Evolutionary conservation across 106 monocot species (phyloP).

Genomic region (Allium cepa): DNA sequence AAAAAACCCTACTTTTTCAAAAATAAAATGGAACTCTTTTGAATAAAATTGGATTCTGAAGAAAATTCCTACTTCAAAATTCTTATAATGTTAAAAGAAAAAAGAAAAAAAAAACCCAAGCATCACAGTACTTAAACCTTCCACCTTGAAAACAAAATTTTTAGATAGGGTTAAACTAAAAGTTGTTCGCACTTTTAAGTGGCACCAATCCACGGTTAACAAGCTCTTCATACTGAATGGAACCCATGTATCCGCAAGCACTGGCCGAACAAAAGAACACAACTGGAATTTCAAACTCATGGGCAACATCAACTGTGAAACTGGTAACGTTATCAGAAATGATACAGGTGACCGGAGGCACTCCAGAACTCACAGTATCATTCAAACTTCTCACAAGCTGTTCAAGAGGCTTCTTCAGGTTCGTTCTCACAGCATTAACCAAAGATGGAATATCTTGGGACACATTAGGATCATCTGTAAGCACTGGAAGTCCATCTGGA

Average conservation of each 20-base stretch:
- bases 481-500: background rate
- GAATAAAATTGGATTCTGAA: no score
- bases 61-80: no score
- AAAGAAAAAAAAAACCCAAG: no score
- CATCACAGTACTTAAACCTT: no score
- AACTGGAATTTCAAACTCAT: conserved; percentile 13
- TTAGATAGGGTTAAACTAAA: no score
- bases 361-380: background rate
- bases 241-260: conserved; percentile 23
- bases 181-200: background rate
- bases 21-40: no score
- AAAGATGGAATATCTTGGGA: conserved; percentile 6
- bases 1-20: no score
- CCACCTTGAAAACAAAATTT: no score
- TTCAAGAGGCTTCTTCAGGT: background rate
- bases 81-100: no score
- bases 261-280: conserved; percentile 20
- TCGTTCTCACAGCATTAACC: background rate
- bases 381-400: conserved; percentile 14
- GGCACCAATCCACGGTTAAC: conserved; percentile 18
- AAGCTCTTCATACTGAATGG: conserved; percentile 8
- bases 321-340: conserved; percentile 18
- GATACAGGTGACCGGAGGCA: conserved; percentile 15
- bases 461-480: background rate
- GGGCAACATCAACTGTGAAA: conserved; percentile 22